phyloP scores from a whole-genome alignment of 2,329 filamentous ascomycete genomes.

The Colletotrichum eremochloae region DNA sequence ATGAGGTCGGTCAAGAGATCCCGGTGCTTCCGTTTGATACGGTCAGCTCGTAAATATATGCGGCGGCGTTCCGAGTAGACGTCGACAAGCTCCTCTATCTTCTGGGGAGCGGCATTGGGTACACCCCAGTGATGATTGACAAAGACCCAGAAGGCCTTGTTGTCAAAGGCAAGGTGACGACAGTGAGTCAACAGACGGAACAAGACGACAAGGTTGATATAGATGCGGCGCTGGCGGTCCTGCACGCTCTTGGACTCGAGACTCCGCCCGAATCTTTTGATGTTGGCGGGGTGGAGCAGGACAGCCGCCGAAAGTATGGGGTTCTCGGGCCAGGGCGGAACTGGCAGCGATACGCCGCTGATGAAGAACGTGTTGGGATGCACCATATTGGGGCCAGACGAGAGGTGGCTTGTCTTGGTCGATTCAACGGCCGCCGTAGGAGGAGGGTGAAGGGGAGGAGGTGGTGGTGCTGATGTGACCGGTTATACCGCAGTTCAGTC shows the following conservation, averaged over 20 bases:
- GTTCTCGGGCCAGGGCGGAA: constrained; percentile 14
- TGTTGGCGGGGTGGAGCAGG: constrained; percentile 9
- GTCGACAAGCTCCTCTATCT: constrained; percentile 4
- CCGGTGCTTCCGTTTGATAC: neutral
- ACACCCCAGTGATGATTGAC: neutral
- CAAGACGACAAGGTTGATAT: constrained; percentile 29
- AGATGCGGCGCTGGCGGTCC: constrained; percentile 22
- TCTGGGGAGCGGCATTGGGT: neutral
- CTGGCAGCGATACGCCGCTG: constrained; percentile 16
- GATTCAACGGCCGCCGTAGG: neutral
- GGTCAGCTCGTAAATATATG: neutral
- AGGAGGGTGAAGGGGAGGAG: no score
- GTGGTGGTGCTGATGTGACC: no score
- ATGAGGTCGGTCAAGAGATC: constrained; percentile 36
- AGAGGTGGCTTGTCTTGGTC: neutral
- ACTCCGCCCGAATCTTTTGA: constrained; percentile 4
- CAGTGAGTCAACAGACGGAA: constrained; percentile 21
- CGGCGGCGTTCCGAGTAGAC: constrained; percentile 20
- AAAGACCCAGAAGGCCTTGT: constrained; percentile 21
- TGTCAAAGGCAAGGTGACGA: constrained; percentile 30
- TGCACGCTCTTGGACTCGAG: neutral
- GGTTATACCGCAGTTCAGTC: neutral
- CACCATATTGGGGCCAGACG: no score
- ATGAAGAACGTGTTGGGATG: constrained; percentile 8
- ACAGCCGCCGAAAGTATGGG: neutral